A percentile compares a stretch with the other conserved stretches of the same genome.
Evolutionary conservation across 768 basidiomycete genomes (phyloP).

Genomic region (Pleurotus tuoliensis): DNA sequence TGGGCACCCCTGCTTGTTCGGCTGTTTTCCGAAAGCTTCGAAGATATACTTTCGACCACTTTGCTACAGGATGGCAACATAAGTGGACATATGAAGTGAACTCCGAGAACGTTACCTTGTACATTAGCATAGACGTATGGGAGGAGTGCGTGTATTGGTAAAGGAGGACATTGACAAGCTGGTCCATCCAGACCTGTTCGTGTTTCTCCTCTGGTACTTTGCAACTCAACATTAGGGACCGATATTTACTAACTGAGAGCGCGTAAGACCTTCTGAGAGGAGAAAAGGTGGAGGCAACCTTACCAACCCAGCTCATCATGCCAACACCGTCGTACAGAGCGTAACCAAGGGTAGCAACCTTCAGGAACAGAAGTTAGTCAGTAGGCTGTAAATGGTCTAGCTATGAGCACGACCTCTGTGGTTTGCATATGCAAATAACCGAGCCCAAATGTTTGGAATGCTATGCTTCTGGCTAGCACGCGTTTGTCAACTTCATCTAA

Average conservation of each 20-base stretch:
- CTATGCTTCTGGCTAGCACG: background rate
- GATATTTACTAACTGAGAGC: background rate
- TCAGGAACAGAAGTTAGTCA: background rate
- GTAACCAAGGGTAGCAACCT: slow-evolving; percentile 2
- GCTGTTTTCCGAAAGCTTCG: background rate
- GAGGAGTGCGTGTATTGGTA: slow-evolving; percentile 5
- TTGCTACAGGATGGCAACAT: background rate
- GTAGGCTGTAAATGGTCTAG: too few species aligned
- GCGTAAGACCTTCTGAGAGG: background rate
- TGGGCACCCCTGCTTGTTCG: background rate
- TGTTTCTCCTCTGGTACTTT: background rate
- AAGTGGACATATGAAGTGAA: background rate
- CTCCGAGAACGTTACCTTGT: background rate
- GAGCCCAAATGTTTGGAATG: background rate
- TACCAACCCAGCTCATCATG: slow-evolving; percentile 3
- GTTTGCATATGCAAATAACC: slow-evolving; percentile 3
- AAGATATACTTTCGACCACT: slow-evolving; percentile 1
- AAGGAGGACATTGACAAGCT: slow-evolving; percentile 3
- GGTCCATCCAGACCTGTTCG: slow-evolving; percentile 5
- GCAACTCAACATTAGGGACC: background rate
- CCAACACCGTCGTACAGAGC: slow-evolving; percentile 1
- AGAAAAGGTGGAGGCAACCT: background rate
- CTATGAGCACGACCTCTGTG: background rate
- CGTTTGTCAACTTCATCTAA: slow-evolving; percentile 1
- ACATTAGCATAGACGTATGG: slow-evolving; percentile 5